phyloP scores from a whole-genome alignment of 176 grass and related monocot genomes.

The Cenchrus fungigraminus region DNA sequence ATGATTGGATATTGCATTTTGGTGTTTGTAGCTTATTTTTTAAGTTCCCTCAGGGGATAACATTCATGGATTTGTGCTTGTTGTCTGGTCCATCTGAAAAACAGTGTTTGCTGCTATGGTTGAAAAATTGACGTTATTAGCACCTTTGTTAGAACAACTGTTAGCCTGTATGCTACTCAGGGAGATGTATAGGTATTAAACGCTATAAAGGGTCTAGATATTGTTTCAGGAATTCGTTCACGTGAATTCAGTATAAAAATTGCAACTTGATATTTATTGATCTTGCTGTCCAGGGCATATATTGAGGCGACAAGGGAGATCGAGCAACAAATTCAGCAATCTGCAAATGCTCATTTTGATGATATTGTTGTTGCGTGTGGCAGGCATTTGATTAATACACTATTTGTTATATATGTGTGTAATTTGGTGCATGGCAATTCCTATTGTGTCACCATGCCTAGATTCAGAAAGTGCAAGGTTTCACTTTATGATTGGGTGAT shows the following conservation, averaged over 20 bases:
- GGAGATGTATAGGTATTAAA: neutral
- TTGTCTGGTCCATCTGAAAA: neutral
- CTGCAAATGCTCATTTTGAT: constrained; percentile 68
- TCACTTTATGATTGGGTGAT: constrained; percentile 7
- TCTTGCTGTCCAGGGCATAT: constrained; percentile 76
- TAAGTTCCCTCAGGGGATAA: neutral
- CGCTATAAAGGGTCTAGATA: neutral
- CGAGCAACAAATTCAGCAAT: constrained; percentile 70
- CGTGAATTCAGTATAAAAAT: constrained; percentile 2
- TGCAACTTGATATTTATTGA: neutral
- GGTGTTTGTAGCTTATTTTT: neutral
- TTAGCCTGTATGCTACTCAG: neutral
- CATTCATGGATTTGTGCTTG: neutral
- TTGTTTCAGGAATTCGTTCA: neutral
- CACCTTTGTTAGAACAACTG: neutral
- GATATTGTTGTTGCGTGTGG: constrained; percentile 91
- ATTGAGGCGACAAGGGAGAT: constrained; percentile 92
- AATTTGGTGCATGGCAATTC: neutral
- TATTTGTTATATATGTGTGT: neutral
- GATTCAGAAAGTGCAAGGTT: neutral
- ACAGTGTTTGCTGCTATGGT: neutral
- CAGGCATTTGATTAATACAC: constrained; percentile 58
- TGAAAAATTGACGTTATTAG: neutral
- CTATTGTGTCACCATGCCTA: neutral
- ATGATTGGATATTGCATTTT: neutral